Percentiles rank a stretch among this genome's conserved stretches.
Evolutionary conservation across 2,329 filamentous ascomycete species (phyloP).

Genomic region (Phoma herbarum): DNA sequence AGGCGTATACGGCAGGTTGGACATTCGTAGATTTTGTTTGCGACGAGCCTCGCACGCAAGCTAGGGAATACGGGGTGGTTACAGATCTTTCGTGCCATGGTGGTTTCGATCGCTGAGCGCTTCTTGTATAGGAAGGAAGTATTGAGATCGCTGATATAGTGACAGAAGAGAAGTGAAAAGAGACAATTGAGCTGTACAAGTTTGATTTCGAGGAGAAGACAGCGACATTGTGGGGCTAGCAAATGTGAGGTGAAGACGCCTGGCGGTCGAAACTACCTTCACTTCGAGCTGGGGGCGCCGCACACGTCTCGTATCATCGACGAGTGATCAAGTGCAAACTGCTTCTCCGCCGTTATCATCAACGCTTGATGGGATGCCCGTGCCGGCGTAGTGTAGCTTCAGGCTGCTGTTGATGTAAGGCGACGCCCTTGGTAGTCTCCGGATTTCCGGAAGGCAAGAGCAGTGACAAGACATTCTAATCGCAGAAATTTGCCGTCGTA

Average conservation of each 20-base stretch:
- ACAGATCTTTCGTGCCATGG: not conserved
- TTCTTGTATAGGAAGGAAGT: not conserved
- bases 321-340: not conserved
- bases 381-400: not conserved
- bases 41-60: not conserved
- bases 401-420: too few relatives aligned
- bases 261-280: not conserved
- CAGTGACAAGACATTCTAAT: not conserved
- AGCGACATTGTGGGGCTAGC: not conserved
- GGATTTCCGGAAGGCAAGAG: too few relatives aligned
- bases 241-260: not conserved
- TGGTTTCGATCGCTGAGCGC: not conserved
- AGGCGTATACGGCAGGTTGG: constrained; percentile 17
- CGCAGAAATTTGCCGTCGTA: not conserved
- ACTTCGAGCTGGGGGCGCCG: not conserved
- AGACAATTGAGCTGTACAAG: not conserved
- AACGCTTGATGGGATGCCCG: not conserved
- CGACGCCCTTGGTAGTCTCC: too few relatives aligned
- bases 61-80: not conserved
- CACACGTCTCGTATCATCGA: not conserved
- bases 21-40: not conserved
- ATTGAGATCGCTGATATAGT: not conserved
- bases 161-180: not conserved
- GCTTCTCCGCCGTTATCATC: not conserved
- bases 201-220: not conserved